Base-by-base conservation (phyloP, 306 rosid genomes). In the Vigna unguiculata region DNA sequence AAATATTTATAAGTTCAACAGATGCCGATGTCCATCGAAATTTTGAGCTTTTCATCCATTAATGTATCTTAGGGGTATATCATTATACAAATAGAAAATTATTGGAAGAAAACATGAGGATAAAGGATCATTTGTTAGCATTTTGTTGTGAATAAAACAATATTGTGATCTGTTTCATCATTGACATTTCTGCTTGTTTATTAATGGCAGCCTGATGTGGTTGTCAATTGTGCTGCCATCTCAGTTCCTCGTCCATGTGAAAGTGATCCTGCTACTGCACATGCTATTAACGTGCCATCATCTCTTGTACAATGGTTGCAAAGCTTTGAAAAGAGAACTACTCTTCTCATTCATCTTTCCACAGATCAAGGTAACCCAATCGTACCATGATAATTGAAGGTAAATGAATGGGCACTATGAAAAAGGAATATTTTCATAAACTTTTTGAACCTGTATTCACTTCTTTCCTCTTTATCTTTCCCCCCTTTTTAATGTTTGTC, bases 211-310 rank as follows among this genome's bases (percentile, higher is more conserved):
- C 97, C 98, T 46, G 96, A 92, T 71, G 88, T 92, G 64, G 90
- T 92, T 75, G 86, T 95, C 75, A 92, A 92, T 80, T 92, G 98
- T 75, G 97, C 96, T 71, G 97, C 98, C 59, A 80, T 92, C 67
- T 92, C 98, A 14, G 90, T 84, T 15, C 98, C 98, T 48, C 97
- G 89, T 63, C 89, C 90, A 54, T 95, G 97, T 79, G 98, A 92
- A 82, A 78, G 34, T 2, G 92, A 92, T 84, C 92, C 93, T 61
- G 86, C 58, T 88, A 85, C 89, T 64, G 93, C 98, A 48, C 75
- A 84, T 84, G 88, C 93, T 79, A 80, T 92, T 46, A 95, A 92
- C 61, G 97, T 92, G 74, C 97, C 98, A 57, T 84, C 91, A 48
- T 82, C 93, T 76, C 90, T 95, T 76, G 88, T 90, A 7, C 82